Conservation (phyloP, 2,329 filamentous ascomycete species). For the Pseudocercospora macadamiae region DNA sequence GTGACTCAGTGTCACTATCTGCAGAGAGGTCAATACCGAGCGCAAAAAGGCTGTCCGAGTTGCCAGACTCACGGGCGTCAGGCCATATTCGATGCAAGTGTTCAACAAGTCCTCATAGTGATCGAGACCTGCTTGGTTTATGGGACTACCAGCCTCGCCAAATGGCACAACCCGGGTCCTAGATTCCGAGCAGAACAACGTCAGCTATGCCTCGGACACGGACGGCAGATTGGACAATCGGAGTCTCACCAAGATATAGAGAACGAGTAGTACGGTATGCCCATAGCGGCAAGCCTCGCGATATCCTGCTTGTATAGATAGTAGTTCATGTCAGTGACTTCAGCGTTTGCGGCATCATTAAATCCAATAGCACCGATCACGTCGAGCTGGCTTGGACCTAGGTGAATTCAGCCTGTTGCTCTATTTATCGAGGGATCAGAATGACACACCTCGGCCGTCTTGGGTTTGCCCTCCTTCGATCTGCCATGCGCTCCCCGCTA, state of each 20-base stretch:
- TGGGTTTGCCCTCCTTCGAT: constrained; percentile 37
- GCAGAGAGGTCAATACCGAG: constrained; percentile 31
- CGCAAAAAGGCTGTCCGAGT: background rate
- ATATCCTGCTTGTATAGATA: constrained; percentile 28
- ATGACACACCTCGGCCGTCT: constrained; percentile 35
- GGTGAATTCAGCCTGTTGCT: background rate
- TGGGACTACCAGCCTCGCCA: constrained; percentile 46
- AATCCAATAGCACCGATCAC: constrained; percentile 37
- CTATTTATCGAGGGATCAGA: background rate
- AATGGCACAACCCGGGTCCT: constrained; percentile 54
- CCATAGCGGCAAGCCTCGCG: constrained; percentile 44
- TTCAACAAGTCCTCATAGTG: constrained; percentile 56
- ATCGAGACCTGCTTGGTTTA: constrained; percentile 51
- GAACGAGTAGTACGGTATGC: constrained; percentile 44
- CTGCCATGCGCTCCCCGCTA: constrained; percentile 40
- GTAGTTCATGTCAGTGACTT: constrained; percentile 21
- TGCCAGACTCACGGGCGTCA: constrained; percentile 38
- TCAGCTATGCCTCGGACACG: no score
- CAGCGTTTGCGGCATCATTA: constrained; percentile 35
- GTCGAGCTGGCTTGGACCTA: constrained; percentile 31
- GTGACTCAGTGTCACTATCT: constrained; percentile 49
- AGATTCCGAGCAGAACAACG: no score
- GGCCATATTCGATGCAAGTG: constrained; percentile 45
- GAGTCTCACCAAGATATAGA: constrained; percentile 55
- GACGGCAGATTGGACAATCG: no score